Evolutionary conservation across 2,329 filamentous ascomycete genomes (phyloP).

Genomic region (Mollisiaceae sp.): DNA sequence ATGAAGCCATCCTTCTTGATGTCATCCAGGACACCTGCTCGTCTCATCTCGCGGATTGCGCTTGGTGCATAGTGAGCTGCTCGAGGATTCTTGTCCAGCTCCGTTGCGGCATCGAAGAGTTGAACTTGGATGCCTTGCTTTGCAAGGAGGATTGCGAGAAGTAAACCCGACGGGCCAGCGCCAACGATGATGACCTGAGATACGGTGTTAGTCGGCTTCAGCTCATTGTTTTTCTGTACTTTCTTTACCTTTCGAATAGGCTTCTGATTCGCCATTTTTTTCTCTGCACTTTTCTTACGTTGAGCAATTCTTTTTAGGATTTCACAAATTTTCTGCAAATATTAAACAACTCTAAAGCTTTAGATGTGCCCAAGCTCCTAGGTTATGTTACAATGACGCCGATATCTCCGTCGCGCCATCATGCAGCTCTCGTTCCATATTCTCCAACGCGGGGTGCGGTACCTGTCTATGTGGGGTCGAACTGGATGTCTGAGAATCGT

Average conservation of each 20-base stretch:
- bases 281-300: neutral
- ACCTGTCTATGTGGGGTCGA: conserved; percentile 11
- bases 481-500: neutral
- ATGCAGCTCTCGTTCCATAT: neutral
- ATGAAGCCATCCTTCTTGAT: conserved; percentile 49
- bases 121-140: conserved; percentile 57
- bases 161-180: conserved; percentile 54
- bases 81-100: conserved; percentile 63
- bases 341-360: neutral
- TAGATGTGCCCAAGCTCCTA: neutral
- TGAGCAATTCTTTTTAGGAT: neutral
- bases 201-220: neutral
- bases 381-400: neutral
- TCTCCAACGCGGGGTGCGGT: conserved; percentile 10
- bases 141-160: conserved; percentile 57
- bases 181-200: conserved; percentile 52
- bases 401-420: neutral
- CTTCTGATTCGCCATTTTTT: conserved; percentile 14
- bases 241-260: conserved; percentile 11
- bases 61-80: conserved; percentile 65
- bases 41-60: conserved; percentile 60
- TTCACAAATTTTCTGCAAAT: neutral
- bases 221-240: neutral
- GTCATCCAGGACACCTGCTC: conserved; percentile 61
- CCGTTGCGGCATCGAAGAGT: conserved; percentile 58